Conservation (phyloP, 768 basidiomycete genomes). For the Hydnum rufescens region DNA sequence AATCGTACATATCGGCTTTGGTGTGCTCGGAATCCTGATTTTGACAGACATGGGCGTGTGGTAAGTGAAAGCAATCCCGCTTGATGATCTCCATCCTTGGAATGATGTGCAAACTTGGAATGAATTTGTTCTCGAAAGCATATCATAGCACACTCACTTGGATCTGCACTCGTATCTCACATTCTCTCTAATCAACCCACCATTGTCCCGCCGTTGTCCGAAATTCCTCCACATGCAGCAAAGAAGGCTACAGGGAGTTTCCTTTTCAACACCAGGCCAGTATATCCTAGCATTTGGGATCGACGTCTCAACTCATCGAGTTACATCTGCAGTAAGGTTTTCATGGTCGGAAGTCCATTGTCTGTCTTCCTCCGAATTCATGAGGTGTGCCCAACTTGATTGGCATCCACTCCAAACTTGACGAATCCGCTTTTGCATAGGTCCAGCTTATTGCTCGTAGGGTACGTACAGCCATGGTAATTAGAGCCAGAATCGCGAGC, state of each 20-base stretch:
- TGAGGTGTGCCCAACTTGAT: constrained; percentile 15
- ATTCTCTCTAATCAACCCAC: constrained; percentile 26
- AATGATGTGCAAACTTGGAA: not conserved
- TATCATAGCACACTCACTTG: constrained; percentile 25
- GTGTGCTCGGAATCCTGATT: constrained; percentile 24
- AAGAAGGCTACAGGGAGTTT: constrained; percentile 17
- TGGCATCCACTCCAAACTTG: too few relatives aligned
- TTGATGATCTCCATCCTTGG: not conserved
- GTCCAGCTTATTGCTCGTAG: constrained; percentile 26
- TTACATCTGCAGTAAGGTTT: constrained; percentile 15
- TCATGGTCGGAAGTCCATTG: constrained; percentile 23
- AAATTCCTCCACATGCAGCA: constrained; percentile 17
- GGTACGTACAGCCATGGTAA: too few relatives aligned
- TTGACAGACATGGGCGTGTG: constrained; percentile 20
- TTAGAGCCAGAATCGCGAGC: too few relatives aligned
- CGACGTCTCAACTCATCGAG: not conserved
- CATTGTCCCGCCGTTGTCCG: constrained; percentile 18
- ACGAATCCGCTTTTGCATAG: too few relatives aligned
- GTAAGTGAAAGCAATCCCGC: constrained; percentile 8
- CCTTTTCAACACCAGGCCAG: constrained; percentile 17
- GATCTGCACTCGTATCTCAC: constrained; percentile 23
- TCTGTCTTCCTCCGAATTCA: constrained; percentile 26
- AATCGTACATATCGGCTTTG: constrained; percentile 25
- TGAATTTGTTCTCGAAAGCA: constrained; percentile 13
- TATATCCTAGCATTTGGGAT: not conserved